phyloP scores from a whole-genome alignment of 2,329 filamentous ascomycete genomes.

The Chaetomiaceae sp. region DNA sequence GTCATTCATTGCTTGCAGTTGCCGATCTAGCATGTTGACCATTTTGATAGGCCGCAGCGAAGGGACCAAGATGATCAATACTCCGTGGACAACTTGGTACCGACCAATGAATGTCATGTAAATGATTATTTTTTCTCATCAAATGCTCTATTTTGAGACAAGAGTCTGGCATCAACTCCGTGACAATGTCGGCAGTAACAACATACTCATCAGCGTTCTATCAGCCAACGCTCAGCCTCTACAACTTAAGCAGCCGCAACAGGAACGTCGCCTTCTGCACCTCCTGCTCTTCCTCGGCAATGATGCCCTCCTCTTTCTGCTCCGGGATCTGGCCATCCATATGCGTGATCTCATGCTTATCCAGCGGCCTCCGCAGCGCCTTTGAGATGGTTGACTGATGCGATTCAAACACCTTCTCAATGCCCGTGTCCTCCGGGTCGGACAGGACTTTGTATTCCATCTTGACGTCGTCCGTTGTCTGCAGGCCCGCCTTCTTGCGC shows the following conservation, averaged over 20 bases:
- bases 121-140: conserved; percentile 10
- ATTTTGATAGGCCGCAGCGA: conserved; percentile 19
- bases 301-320: conserved; percentile 51
- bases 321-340: conserved; percentile 51
- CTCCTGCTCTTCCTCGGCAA: conserved; percentile 78
- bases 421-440: conserved; percentile 70
- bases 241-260: conserved; percentile 69
- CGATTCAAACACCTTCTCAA: conserved; percentile 62
- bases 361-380: conserved; percentile 68
- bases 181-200: background rate
- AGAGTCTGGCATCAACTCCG: background rate
- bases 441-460: conserved; percentile 84
- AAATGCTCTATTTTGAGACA: background rate
- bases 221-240: conserved; percentile 22
- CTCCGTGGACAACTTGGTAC: background rate
- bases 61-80: conserved; percentile 19
- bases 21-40: conserved; percentile 7
- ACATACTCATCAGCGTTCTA: background rate
- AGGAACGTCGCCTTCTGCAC: conserved; percentile 65
- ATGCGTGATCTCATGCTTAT: conserved; percentile 58
- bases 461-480: conserved; percentile 87
- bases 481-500: conserved; percentile 86
- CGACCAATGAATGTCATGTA: background rate
- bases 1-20: background rate
- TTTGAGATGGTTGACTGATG: conserved; percentile 68